Evolutionary conservation across 805 yeast species (phyloP), one percentile per base, ranked within the genome.

Genomic region (Dipodascus geniculatus): DNA sequence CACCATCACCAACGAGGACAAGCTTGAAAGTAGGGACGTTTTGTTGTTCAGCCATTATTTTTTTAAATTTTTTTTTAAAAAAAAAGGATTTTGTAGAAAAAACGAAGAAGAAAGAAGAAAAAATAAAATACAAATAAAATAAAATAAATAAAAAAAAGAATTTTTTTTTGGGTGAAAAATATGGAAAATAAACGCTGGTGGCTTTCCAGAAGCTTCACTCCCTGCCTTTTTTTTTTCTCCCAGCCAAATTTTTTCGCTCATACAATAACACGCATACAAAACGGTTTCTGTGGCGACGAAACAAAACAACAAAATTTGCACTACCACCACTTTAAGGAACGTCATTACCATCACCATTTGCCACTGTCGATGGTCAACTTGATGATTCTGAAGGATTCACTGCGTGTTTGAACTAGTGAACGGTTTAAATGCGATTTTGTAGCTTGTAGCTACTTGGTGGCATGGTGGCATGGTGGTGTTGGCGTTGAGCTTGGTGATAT

Each of bases 1-100:
- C 99, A 81, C 99, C 99, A 72, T 93, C 99, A 73, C 99, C 99
- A 76, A 93, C 99, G 69, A 93, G 83, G 67, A 93, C 99, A 74
- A 93, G 83, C 80, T 93, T 93, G 76, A 93, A 93, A 63, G 96
- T 87, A 65, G 99, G 98, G 74, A 89, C 95, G 55, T 71, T 68
- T 63, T 67, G 69, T 56, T 53, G 42, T 20, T 62, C 62, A 54
- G 70, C 67, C 70, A 66, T 66, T 54, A 52, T 62, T 31, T 6
- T 52, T 3, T 44, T 11, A 20, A 44, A 42, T 49, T 22, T 6
- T 28, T 28, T 6, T 28, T 28, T 11, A 6, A 11, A 28, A 6
- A 11, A 11, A 28, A 28, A 28, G 33, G 11, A 11, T 28, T 28
- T n/a, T n/a, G n/a, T n/a, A 11, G 33, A 28, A 28, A 11, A 28